Conservation (phyloP, 306 rosid species). For the Herpetospermum pedunculosum region DNA sequence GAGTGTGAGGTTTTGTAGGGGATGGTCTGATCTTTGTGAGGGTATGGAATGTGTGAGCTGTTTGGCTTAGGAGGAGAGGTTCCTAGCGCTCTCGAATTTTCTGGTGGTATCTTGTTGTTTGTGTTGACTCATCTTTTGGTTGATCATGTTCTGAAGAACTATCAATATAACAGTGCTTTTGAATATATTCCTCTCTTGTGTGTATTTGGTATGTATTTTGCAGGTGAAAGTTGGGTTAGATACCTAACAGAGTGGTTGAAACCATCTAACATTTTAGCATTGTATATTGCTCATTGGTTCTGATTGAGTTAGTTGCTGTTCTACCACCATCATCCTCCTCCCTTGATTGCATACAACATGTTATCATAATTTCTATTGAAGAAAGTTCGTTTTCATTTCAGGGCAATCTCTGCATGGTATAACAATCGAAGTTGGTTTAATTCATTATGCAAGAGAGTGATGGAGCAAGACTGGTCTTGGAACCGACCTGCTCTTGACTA, state of each 20-base stretch:
- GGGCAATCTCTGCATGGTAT: slow-evolving; percentile 90
- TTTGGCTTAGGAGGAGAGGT: too few species aligned
- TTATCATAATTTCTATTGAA: neutral
- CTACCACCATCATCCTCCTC: neutral
- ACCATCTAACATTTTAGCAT: neutral
- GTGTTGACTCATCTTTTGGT: too few species aligned
- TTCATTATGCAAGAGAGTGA: slow-evolving; percentile 68
- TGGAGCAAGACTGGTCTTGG: slow-evolving; percentile 99
- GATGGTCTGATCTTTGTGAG: too few species aligned
- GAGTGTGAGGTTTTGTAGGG: too few species aligned
- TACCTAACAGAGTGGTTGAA: neutral
- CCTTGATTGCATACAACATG: neutral
- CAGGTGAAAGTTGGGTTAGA: too few species aligned
- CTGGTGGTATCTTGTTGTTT: too few species aligned
- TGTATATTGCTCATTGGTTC: neutral
- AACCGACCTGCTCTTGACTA: slow-evolving; percentile 92
- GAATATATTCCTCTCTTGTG: too few species aligned
- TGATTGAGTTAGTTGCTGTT: neutral
- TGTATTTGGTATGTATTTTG: too few species aligned
- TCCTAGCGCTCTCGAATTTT: too few species aligned
- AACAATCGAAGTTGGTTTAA: slow-evolving; percentile 70
- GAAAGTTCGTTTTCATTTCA: slow-evolving; percentile 15
- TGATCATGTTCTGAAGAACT: too few species aligned
- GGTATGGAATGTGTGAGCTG: too few species aligned
- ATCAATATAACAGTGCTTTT: too few species aligned